These are phyloP conservation scores for Coemansia sp. DNA, from an alignment of 192 early-diverging fungal species.

Conservation along the genomic window DNA sequence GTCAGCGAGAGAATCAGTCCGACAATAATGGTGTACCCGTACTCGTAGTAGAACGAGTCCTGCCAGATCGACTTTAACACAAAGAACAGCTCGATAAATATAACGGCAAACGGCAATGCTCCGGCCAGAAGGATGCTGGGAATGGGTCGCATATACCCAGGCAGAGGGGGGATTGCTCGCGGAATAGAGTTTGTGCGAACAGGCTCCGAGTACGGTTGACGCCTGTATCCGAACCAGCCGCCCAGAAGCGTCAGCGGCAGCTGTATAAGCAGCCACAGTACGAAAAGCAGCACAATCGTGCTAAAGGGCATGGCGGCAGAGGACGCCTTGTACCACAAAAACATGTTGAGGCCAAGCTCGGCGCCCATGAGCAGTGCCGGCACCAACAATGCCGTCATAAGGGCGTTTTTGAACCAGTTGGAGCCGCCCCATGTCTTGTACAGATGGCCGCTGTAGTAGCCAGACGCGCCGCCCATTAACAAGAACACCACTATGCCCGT, in stretches of 20 bases:
- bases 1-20: conserved; percentile 58
- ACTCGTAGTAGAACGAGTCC: conserved; percentile 64
- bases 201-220: conserved; percentile 74
- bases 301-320: conserved; percentile 89
- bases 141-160: conserved; percentile 61
- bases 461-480: conserved; percentile 54
- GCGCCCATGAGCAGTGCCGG: conserved; percentile 58
- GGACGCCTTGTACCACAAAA: conserved; percentile 80
- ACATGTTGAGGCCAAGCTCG: conserved; percentile 74
- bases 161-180: conserved; percentile 80
- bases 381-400: conserved; percentile 57
- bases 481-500: conserved; percentile 55
- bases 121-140: conserved; percentile 63
- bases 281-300: conserved; percentile 72
- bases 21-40: conserved; percentile 57
- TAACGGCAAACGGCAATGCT: conserved; percentile 65
- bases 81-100: conserved; percentile 71
- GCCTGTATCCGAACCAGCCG: conserved; percentile 80
- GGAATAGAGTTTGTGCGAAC: conserved; percentile 90
- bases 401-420: conserved; percentile 66
- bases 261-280: conserved; percentile 77
- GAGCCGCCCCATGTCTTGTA: conserved; percentile 65
- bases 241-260: conserved; percentile 79
- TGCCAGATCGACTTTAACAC: conserved; percentile 68
- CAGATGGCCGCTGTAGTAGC: conserved; percentile 68